Evolutionary conservation across 352 stramenopile species (phyloP).

Genomic region (Phytopythium vexans): DNA sequence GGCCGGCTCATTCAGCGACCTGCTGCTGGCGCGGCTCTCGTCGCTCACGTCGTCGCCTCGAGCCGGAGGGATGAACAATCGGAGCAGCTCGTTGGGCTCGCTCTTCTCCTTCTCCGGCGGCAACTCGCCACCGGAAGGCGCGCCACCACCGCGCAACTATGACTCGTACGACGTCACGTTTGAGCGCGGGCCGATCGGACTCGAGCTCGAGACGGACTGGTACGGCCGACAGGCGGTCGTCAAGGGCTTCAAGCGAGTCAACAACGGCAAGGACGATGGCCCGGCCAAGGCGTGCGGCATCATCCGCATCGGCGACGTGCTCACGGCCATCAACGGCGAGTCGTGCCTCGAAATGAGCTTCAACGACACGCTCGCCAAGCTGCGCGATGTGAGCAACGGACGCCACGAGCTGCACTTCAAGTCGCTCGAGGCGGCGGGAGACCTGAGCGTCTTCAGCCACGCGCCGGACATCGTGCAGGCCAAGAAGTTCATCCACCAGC

Average conservation of each 20-base stretch:
- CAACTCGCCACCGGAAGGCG: conserved; percentile 7
- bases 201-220: conserved; percentile 74
- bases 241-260: conserved; percentile 58
- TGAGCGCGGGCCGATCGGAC: conserved; percentile 50
- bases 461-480: conserved; percentile 62
- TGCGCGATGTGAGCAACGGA: conserved; percentile 36
- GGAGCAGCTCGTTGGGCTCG: conserved; percentile 14
- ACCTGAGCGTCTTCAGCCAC: conserved; percentile 63
- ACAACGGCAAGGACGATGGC: conserved; percentile 40
- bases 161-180: conserved; percentile 74
- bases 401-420: conserved; percentile 73
- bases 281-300: conserved; percentile 52
- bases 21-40: conserved; percentile 13
- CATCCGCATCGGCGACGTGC: conserved; percentile 65
- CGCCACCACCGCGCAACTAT: conserved; percentile 31
- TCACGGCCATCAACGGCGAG: conserved; percentile 68
- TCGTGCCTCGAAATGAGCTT: conserved; percentile 73
- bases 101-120: conserved; percentile 13
- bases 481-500: conserved; percentile 71
- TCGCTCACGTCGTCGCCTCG: conserved; percentile 7
- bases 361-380: conserved; percentile 42
- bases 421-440: conserved; percentile 55
- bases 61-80: conserved; percentile 7
- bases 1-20: conserved; percentile 12
- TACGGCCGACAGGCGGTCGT: conserved; percentile 71